Base-by-base conservation (phyloP, 106 monocot species). In the Dendrobium catenatum region DNA sequence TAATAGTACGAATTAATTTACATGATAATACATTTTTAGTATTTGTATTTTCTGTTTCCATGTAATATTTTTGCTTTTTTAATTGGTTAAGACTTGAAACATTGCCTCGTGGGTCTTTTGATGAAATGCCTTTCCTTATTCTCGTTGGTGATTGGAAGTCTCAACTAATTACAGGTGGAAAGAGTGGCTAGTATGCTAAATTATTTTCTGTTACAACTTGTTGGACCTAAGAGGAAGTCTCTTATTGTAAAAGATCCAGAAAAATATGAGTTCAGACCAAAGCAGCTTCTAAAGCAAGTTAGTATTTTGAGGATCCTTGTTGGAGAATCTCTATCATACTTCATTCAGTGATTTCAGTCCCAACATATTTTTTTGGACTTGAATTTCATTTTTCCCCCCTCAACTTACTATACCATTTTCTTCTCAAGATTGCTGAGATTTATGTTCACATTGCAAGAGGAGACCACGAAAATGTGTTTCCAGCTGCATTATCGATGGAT, bases 181-280 rank as follows among this genome's bases (percentile, higher is more conserved):
- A 95, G 98, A 70, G 95, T 95, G 18, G 98, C 92, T 70, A 95
- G 87, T 81, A 98, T 98, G 98, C 81, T 98, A 55, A 98, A 98
- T 89, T 98, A 98, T 85, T 98, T 98, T 79, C 86, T 98, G 41
- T 81, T 95, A 56, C 98, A 98, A 85, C 98, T 98, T 77, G 98
- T 89, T 85, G 98, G 98, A 29, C 98, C 98, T 66, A 95, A 98
- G 79, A 77, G 98, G 61, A 95, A 82, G 82, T 93, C 98, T 48
- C 87, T 98, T 56, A 95, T 74, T 64, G 88, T 98, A 61, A 98
- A 98, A 88, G 98, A 98, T 84, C 98, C 93, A 73, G 98, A 98
- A 73, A 98, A 98, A 77, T 98, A 98, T 55, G 98, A 98, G 85
- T 98, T 98, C 89, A 91, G 87, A 82, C 98, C 98, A 72, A 98